Percentiles rank a stretch among this genome's conserved stretches.
Evolutionary conservation across 768 basidiomycete species (phyloP).

Genomic region (Dacryopinax spathularia): DNA sequence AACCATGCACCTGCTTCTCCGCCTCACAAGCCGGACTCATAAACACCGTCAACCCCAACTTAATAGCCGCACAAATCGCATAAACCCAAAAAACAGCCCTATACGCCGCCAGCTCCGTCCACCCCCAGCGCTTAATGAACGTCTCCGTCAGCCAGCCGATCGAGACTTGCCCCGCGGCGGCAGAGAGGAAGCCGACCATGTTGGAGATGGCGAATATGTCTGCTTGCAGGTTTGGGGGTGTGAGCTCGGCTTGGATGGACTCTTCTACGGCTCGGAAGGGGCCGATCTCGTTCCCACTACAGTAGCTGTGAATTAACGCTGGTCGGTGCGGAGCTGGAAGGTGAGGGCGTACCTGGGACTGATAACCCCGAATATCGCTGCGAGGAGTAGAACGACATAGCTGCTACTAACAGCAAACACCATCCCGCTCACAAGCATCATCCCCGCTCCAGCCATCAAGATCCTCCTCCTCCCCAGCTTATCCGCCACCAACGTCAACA

Average conservation of each 20-base stretch:
- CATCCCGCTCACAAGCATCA: constrained; percentile 19
- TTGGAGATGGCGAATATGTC: constrained; percentile 17
- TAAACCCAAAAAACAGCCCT: constrained; percentile 16
- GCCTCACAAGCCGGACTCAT: constrained; percentile 11
- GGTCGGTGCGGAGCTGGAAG: neutral
- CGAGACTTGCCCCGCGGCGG: constrained; percentile 14
- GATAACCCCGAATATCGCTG: constrained; percentile 17
- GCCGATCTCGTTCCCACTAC: constrained; percentile 15
- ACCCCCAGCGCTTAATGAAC: constrained; percentile 9
- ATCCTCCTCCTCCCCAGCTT: constrained; percentile 16
- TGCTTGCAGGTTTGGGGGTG: constrained; percentile 8
- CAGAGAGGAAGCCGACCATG: constrained; percentile 13
- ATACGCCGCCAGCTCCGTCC: constrained; percentile 14
- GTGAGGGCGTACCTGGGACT: constrained; percentile 8
- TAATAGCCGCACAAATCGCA: constrained; percentile 14
- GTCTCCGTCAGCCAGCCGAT: constrained; percentile 11
- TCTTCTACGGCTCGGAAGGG: constrained; percentile 21
- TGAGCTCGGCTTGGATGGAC: constrained; percentile 18
- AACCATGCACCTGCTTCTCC: neutral
- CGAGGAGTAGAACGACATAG: constrained; percentile 17
- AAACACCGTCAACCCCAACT: constrained; percentile 6
- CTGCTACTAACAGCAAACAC: constrained; percentile 10
- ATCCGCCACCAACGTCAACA: constrained; percentile 19
- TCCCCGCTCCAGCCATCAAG: constrained; percentile 15
- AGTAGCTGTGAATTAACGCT: neutral